These are phyloP conservation scores for Pilasporangium apinafurcum DNA, from an alignment of 352 stramenopile species.

Conservation along the genomic window DNA sequence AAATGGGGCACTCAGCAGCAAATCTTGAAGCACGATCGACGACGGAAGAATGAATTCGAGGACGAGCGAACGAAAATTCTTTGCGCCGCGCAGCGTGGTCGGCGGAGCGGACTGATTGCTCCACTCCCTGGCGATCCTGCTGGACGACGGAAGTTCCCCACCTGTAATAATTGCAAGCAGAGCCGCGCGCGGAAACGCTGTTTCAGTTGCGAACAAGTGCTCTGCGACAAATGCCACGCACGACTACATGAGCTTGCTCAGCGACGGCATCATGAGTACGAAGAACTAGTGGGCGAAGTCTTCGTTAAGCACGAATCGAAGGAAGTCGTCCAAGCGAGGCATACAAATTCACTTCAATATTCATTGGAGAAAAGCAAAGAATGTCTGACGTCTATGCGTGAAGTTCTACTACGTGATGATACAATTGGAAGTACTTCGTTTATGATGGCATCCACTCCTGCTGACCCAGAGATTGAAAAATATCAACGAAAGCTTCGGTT, in stretches of 20 bases:
- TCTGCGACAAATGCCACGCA: slow-evolving; percentile 58
- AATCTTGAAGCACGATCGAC: slow-evolving; percentile 21
- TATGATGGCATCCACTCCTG: not conserved
- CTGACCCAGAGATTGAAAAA: slow-evolving; percentile 39
- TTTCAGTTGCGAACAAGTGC: slow-evolving; percentile 39
- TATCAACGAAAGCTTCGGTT: slow-evolving; percentile 33
- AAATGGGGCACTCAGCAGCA: slow-evolving; percentile 31
- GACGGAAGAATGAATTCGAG: slow-evolving; percentile 24
- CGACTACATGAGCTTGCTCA: slow-evolving; percentile 47
- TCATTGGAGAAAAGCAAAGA: slow-evolving; percentile 12
- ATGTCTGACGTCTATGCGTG: slow-evolving; percentile 23
- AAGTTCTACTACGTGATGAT: slow-evolving; percentile 9
- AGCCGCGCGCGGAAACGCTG: slow-evolving; percentile 42
- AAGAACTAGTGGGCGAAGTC: slow-evolving; percentile 25
- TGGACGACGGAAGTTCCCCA: slow-evolving; percentile 30
- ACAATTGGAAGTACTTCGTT: not conserved
- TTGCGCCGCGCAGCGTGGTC: slow-evolving; percentile 18
- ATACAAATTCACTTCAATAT: slow-evolving; percentile 20
- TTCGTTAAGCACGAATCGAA: slow-evolving; percentile 17
- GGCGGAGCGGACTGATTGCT: slow-evolving; percentile 56
- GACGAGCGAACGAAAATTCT: slow-evolving; percentile 33
- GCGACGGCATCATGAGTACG: slow-evolving; percentile 40
- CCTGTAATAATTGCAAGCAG: slow-evolving; percentile 44
- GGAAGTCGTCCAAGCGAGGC: slow-evolving; percentile 9
- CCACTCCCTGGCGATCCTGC: slow-evolving; percentile 23